A percentile compares a stretch with the other conserved stretches of the same genome.
Evolutionary conservation across 2,329 filamentous ascomycete genomes (phyloP).

Genomic region (Epichloe uncinata): DNA sequence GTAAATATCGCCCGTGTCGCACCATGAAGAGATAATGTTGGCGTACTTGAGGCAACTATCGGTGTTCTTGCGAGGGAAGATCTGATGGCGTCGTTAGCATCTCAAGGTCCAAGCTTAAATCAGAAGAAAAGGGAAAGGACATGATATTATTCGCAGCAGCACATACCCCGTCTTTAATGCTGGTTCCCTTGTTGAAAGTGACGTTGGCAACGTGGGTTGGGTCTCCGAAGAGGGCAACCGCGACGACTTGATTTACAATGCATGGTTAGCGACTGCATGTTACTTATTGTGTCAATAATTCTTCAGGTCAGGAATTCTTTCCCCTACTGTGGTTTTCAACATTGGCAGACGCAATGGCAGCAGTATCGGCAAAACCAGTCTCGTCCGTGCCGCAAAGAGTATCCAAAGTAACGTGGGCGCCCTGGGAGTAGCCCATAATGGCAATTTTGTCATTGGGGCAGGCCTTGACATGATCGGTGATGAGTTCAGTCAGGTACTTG

Average conservation of each 20-base stretch:
- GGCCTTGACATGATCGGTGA: slow-evolving; percentile 19
- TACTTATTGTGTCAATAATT: no score
- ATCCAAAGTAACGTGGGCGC: slow-evolving; percentile 25
- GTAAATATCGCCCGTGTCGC: slow-evolving; percentile 28
- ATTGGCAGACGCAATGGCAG: slow-evolving; percentile 13
- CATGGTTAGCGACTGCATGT: background rate
- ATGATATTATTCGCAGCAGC: background rate
- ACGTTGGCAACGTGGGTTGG: slow-evolving; percentile 24
- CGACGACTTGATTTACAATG: slow-evolving; percentile 20
- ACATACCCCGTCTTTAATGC: slow-evolving; percentile 24
- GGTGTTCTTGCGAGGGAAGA: slow-evolving; percentile 23
- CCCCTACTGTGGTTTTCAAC: slow-evolving; percentile 23
- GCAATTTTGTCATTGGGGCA: slow-evolving; percentile 28
- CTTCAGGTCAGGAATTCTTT: no score
- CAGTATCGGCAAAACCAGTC: slow-evolving; percentile 14
- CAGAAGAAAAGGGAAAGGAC: background rate
- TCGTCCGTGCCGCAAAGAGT: slow-evolving; percentile 24
- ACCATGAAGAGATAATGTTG: slow-evolving; percentile 25
- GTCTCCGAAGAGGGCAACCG: slow-evolving; percentile 28
- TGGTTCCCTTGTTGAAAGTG: slow-evolving; percentile 24
- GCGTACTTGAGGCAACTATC: slow-evolving; percentile 22
- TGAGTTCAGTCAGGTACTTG: slow-evolving; percentile 15
- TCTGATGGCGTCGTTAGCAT: slow-evolving; percentile 12
- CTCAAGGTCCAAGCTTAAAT: background rate
- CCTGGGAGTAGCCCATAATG: slow-evolving; percentile 30